Evolutionary conservation across 2,329 filamentous ascomycete species (phyloP), one percentile per base, ranked within the genome.

Genomic region (Penicillium thymicola): DNA sequence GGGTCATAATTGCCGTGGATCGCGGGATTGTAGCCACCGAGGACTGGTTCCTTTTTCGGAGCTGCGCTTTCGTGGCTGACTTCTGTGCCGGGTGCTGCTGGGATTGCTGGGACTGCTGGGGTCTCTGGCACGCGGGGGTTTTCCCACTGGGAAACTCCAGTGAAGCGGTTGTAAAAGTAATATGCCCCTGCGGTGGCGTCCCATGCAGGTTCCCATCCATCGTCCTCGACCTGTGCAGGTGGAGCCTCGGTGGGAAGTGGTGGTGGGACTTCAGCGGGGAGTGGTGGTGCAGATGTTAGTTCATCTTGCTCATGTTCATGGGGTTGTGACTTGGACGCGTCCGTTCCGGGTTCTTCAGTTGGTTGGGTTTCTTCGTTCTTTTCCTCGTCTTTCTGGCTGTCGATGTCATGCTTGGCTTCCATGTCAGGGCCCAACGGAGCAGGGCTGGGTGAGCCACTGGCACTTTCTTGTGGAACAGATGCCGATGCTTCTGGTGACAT

Each of bases 1-100:
- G 92, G 92, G 68, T 99, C 94, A 78, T 97, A 99, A 77, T 92
- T 89, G 65, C 94, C 94, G 72, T 99, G 94, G 44, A 99, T 93
- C 25, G 91, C 89, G 1, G 94, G 94, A 71, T 97, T 96, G 78
- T 99, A 99, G 59, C 93, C 92, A 57, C 88, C 87, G 11, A 67
- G 61, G 5, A 82, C 83, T 23, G 83, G 76, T 53, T 76, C 64
- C 64, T 70, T 70, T 59, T 65, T 64, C 45, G 68, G 58, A 34
- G 64, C 57, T 30, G 67, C 56, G 72, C 70, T 52, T 70, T 62
- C 6, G 72, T 74, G 5, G 66, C 68, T 58, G 32, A 63, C 59
- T 23, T 65, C 65, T 21, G 68, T 67, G 36, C 67, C 66, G 18
- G 66, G 61, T 63, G 65, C 65, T 61, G 59, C 56, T 32, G 75